Conservation (phyloP, 495 filamentous ascomycete species). For the Xylona heveae region DNA sequence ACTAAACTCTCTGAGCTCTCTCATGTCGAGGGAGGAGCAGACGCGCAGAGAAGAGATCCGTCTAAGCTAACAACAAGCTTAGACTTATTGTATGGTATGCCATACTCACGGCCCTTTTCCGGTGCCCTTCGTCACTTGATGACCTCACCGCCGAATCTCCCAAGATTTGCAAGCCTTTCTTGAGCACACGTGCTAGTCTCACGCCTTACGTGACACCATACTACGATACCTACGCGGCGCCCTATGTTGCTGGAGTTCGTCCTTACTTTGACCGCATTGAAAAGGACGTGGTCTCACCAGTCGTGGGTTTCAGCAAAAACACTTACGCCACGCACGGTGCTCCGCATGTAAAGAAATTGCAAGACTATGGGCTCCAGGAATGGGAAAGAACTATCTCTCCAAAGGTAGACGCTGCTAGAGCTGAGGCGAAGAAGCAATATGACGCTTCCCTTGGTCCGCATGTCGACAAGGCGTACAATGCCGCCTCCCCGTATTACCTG, state of each 20-base stretch:
- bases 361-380: constrained; percentile 39
- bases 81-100: constrained; percentile 76
- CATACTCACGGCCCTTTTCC: constrained; percentile 55
- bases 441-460: constrained; percentile 48
- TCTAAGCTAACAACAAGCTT: constrained; percentile 3
- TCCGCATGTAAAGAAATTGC: constrained; percentile 45
- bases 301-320: constrained; percentile 34
- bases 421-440: constrained; percentile 41
- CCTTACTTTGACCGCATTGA: constrained; percentile 56
- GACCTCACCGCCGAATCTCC: constrained; percentile 50
- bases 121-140: constrained; percentile 52
- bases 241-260: constrained; percentile 53
- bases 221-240: constrained; percentile 64
- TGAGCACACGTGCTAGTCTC: constrained; percentile 43
- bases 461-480: constrained; percentile 32
- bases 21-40: too few species aligned
- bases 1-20: constrained; percentile 1
- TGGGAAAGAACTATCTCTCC: constrained; percentile 65
- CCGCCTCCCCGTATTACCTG: constrained; percentile 49
- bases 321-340: constrained; percentile 55
- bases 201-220: constrained; percentile 68
- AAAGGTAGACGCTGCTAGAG: constrained; percentile 39
- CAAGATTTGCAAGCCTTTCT: constrained; percentile 64
- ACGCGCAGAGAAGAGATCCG: too few species aligned
- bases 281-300: constrained; percentile 42